Evolutionary conservation across 805 yeast genomes (phyloP), one percentile per base, ranked within the genome.

Genomic region (Zygosaccharomyces pseudorouxii): DNA sequence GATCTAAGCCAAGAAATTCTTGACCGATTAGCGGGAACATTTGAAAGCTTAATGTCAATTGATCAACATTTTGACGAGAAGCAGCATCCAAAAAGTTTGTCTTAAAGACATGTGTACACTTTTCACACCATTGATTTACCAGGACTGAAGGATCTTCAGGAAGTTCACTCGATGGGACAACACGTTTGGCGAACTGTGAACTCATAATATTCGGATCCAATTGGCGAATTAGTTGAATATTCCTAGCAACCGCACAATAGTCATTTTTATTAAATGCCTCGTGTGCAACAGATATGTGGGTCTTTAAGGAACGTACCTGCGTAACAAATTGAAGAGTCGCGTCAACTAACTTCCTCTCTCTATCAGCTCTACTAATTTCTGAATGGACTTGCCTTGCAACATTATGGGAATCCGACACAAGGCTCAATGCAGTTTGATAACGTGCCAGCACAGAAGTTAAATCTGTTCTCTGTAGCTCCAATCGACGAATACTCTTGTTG

Each of bases 1-100:
- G 81, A 36, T 78, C 79, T 38, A 93, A 69, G 0, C 99, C 99
- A 14, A 76, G 66, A 19, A 76, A 76, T 48, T 80, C 79, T 60
- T 84, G 79, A 6, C 87, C 87, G 36, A 93, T 82, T 46, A 90
- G 71, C 9, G 99, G 99, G 63, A 93, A 92, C 56, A 89, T 70
- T 58, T 86, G 85, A 70, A 92, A 93, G 63, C 82, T 87, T 48
- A 81, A 73, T 0, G 97, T 87, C 46, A 93, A 70, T 47, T 79
- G 74, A 39, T 78, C 81, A 47, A 87, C 87, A 56, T 88, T 81
- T 46, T 78, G 79, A 0, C 70, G 68, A 9, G 69, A 65, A 1
- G 97, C 85, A 0, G 97, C 95, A 37, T 74, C 73, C 41, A 75
- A 75, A 66, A 93, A 93, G 55, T 82, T 83, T 9, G 70, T 60